phyloP scores from a whole-genome alignment of 2,329 filamentous ascomycete species.

The Microdochium bolleyi region DNA sequence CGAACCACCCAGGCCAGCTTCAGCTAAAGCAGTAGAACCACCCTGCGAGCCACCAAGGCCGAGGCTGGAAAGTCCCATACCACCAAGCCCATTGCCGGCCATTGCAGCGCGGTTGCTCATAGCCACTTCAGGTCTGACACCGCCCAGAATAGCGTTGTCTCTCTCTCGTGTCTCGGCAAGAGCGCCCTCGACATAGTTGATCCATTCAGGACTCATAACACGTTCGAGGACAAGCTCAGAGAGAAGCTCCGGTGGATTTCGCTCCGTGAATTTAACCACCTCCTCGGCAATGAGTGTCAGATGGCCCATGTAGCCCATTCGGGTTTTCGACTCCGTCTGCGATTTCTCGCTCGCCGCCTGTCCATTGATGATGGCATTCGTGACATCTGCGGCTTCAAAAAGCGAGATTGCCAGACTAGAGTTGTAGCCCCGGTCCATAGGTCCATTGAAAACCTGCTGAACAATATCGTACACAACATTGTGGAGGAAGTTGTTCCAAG shows the following conservation, averaged over 20 bases:
- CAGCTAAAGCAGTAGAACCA: slow-evolving; percentile 65
- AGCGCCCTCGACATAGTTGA: slow-evolving; percentile 88
- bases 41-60: slow-evolving; percentile 24
- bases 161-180: slow-evolving; percentile 89
- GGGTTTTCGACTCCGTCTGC: slow-evolving; percentile 75
- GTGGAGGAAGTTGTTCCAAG: slow-evolving; percentile 99
- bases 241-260: slow-evolving; percentile 80
- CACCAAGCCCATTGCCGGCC: slow-evolving; percentile 36
- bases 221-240: slow-evolving; percentile 79
- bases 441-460: slow-evolving; percentile 97
- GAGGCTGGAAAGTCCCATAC: slow-evolving; percentile 41
- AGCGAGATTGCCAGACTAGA: slow-evolving; percentile 82
- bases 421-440: slow-evolving; percentile 94
- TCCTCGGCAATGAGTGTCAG: slow-evolving; percentile 95
- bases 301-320: slow-evolving; percentile 95
- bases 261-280: slow-evolving; percentile 95
- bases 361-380: slow-evolving; percentile 84
- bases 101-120: slow-evolving; percentile 68
- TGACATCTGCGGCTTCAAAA: slow-evolving; percentile 85
- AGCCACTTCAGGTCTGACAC: slow-evolving; percentile 84
- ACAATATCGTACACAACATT: slow-evolving; percentile 99
- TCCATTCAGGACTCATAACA: slow-evolving; percentile 85
- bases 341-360: slow-evolving; percentile 82
- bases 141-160: slow-evolving; percentile 96
- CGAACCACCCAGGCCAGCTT: slow-evolving; percentile 71